Evolutionary conservation across 1,139 yeast genomes (phyloP), one percentile per base, ranked within the genome.

Genomic region (Zygotorulaspora mrakii): DNA sequence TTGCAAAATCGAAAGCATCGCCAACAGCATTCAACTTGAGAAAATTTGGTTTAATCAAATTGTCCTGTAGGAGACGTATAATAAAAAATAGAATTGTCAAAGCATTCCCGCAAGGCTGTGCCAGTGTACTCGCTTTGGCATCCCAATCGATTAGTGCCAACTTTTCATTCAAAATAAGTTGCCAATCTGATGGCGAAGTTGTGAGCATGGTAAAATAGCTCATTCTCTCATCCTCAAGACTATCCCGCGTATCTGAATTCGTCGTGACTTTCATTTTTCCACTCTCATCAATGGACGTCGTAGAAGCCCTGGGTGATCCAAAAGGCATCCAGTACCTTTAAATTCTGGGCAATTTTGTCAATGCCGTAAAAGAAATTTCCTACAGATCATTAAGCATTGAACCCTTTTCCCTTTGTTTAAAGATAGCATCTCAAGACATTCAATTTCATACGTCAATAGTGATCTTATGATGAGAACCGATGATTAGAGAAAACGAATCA

Each of bases 141-240:
- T 82, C 87, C 88, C 88, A 82, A 43, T 81, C 84, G 4, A 80
- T 73, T 4, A 79, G 65, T 35, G 71, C 70, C 13, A 77, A 50
- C 9, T 64, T 54, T 55, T 82, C 88, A 51, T 77, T 77, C 25
- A 76, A 37, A 35, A 70, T 67, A 3, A 81, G 65, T 38, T 71
- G 67, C 24, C 73, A 49, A 53, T 82, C 89, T 43, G 76, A 68
- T 0, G 87, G 87, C 37, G 73, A 71, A n/a, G 74, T 62, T 43
- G 64, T 64, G 21, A 77, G 45, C 45, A 64, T 62, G 18, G 74
- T 66, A 35, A 65, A 41, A n/a, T 39, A 9, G 25, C 45, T 37
- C 9, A 17, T 25, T 17, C 34, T 28, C 7, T 39, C 40, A 10
- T 41, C 40, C 10, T 26, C n/a, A n/a, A n/a, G n/a, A n/a, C n/a